These are phyloP conservation scores for Gracilariopsis chorda DNA, from an alignment of 23 red algal genomes.

Conservation along the genomic window DNA sequence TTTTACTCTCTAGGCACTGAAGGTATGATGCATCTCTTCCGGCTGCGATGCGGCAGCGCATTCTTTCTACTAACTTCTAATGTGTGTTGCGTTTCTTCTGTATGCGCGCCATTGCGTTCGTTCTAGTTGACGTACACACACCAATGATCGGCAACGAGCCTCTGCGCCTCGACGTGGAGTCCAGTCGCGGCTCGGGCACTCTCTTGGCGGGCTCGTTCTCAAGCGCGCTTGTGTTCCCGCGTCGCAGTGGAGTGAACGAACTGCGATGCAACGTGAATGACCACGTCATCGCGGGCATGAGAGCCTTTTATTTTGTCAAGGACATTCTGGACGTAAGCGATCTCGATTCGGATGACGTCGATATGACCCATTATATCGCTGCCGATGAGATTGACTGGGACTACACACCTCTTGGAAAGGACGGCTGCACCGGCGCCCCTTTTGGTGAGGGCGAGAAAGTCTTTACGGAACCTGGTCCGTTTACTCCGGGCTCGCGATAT, in stretches of 20 bases:
- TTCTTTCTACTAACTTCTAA: background rate
- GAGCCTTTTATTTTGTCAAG: background rate
- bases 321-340: background rate
- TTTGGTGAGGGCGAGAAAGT: constrained; percentile 25
- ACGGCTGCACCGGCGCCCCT: constrained; percentile 17
- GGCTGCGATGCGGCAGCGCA: background rate
- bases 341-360: background rate
- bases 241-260: background rate
- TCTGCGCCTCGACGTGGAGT: constrained; percentile 3
- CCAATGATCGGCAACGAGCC: constrained; percentile 28
- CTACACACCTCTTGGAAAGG: constrained; percentile 2
- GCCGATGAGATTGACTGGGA: constrained; percentile 54
- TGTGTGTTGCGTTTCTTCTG: background rate
- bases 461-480: constrained; percentile 1
- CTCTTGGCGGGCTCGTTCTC: constrained; percentile 29
- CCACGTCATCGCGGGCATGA: constrained; percentile 46
- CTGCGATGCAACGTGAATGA: constrained; percentile 41
- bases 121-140: constrained; percentile 44
- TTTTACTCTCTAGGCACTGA: constrained; percentile 40
- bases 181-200: background rate
- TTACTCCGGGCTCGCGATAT: constrained; percentile 34
- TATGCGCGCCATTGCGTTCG: background rate
- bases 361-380: constrained; percentile 23
- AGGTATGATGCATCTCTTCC: background rate
- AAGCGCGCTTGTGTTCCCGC: constrained; percentile 14